Conservation (phyloP, 371 early-diverging fungal genomes). For the Syncephalastrum contaminatum region DNA sequence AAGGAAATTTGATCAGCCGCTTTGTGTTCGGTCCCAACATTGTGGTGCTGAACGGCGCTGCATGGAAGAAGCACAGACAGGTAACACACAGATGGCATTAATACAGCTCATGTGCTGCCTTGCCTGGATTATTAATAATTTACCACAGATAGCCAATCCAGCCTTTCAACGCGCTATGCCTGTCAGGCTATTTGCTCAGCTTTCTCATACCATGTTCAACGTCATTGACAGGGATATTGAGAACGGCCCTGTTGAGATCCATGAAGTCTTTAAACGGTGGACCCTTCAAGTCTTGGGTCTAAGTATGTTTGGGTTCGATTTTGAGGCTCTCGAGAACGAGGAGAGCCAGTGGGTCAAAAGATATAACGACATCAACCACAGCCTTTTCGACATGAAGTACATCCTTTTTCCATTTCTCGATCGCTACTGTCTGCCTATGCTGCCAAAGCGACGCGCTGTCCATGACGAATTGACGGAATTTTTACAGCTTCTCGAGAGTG, state of each 20-base stretch:
- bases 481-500: slow-evolving; percentile 31
- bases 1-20: slow-evolving; percentile 11
- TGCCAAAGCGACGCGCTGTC: slow-evolving; percentile 27
- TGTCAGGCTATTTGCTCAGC: slow-evolving; percentile 24
- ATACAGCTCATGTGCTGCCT: not conserved
- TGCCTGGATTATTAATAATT: not conserved
- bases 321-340: slow-evolving; percentile 23
- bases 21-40: slow-evolving; percentile 24
- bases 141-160: slow-evolving; percentile 29
- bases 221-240: slow-evolving; percentile 12
- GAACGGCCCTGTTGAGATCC: slow-evolving; percentile 10
- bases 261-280: slow-evolving; percentile 19
- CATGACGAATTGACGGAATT: slow-evolving; percentile 34
- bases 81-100: slow-evolving; percentile 3
- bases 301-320: slow-evolving; percentile 22
- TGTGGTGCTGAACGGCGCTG: slow-evolving; percentile 17
- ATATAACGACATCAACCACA: slow-evolving; percentile 13
- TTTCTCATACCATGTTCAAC: slow-evolving; percentile 20
- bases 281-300: slow-evolving; percentile 11
- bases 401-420: slow-evolving; percentile 27
- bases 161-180: slow-evolving; percentile 44
- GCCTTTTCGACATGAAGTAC: slow-evolving; percentile 17
- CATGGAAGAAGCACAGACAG: slow-evolving; percentile 29
- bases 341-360: slow-evolving; percentile 27
- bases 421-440: slow-evolving; percentile 10